Conservation (phyloP, 2,329 filamentous ascomycete species). For the Dothistroma pini region DNA sequence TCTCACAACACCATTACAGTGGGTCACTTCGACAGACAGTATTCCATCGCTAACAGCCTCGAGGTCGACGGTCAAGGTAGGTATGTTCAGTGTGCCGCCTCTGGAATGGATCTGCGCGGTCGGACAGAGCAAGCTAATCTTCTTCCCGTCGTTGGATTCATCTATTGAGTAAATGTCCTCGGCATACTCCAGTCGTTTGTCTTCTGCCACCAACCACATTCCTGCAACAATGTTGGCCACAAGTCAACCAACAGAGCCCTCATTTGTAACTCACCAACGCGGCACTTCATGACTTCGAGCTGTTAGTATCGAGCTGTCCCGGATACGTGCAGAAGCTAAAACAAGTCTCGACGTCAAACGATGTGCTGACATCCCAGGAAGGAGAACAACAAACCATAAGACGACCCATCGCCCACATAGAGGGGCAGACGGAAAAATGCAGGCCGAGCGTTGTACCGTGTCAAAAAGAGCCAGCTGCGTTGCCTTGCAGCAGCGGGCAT, state of each 20-base stretch:
- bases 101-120: slow-evolving; percentile 53
- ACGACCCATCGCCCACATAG: neutral
- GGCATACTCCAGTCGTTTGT: slow-evolving; percentile 60
- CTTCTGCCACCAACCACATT: slow-evolving; percentile 64
- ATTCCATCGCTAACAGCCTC: slow-evolving; percentile 57
- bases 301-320: neutral
- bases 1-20: slow-evolving; percentile 53
- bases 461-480: neutral
- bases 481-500: neutral
- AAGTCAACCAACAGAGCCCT: neutral
- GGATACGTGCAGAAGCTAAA: neutral
- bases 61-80: slow-evolving; percentile 40
- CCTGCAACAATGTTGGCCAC: slow-evolving; percentile 29
- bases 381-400: neutral
- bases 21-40: slow-evolving; percentile 57
- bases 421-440: neutral
- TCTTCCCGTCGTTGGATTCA: slow-evolving; percentile 44
- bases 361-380: neutral
- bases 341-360: neutral
- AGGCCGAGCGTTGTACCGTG: neutral
- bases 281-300: slow-evolving; percentile 5
- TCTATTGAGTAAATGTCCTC: slow-evolving; percentile 59
- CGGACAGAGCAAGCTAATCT: slow-evolving; percentile 55
- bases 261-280: neutral
- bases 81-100: slow-evolving; percentile 43